These are phyloP conservation scores for Boletus edulis DNA, from an alignment of 768 basidiomycete genomes.

Conservation along the genomic window DNA sequence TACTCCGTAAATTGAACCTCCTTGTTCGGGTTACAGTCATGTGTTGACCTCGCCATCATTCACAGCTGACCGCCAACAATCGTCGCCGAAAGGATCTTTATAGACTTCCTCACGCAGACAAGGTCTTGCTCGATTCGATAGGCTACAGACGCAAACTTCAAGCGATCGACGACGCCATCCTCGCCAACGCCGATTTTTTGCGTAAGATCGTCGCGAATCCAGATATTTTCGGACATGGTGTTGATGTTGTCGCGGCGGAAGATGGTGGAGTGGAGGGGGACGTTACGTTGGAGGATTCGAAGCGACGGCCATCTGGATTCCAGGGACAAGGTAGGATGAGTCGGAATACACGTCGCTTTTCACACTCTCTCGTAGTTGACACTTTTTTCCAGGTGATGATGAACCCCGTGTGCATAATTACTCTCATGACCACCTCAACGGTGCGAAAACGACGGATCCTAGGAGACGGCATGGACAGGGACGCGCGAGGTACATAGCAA, in stretches of 20 bases:
- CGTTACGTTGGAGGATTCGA: conserved; percentile 16
- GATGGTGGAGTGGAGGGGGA: conserved; percentile 16
- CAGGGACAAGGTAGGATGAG: conserved; percentile 15
- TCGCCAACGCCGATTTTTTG: conserved; percentile 77
- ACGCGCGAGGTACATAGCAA: conserved; percentile 43
- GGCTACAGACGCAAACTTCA: conserved; percentile 81
- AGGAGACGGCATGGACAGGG: conserved; percentile 2
- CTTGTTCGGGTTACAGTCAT: neutral
- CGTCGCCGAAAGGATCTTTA: conserved; percentile 76
- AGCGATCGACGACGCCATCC: conserved; percentile 77
- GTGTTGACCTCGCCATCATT: neutral
- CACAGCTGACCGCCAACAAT: conserved; percentile 57
- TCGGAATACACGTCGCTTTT: conserved; percentile 11
- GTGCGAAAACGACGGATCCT: conserved; percentile 7
- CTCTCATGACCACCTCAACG: conserved; percentile 25
- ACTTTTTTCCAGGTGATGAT: conserved; percentile 16
- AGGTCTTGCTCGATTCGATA: conserved; percentile 59
- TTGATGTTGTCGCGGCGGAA: conserved; percentile 23
- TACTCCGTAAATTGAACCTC: conserved; percentile 45
- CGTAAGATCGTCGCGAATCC: conserved; percentile 72
- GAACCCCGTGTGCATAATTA: conserved; percentile 39
- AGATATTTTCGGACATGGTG: conserved; percentile 71
- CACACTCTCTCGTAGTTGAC: neutral
- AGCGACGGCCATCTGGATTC: neutral
- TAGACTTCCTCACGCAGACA: conserved; percentile 63